Conservation (phyloP, 2,329 filamentous ascomycete genomes). For the Dactylonectria macrodidyma region DNA sequence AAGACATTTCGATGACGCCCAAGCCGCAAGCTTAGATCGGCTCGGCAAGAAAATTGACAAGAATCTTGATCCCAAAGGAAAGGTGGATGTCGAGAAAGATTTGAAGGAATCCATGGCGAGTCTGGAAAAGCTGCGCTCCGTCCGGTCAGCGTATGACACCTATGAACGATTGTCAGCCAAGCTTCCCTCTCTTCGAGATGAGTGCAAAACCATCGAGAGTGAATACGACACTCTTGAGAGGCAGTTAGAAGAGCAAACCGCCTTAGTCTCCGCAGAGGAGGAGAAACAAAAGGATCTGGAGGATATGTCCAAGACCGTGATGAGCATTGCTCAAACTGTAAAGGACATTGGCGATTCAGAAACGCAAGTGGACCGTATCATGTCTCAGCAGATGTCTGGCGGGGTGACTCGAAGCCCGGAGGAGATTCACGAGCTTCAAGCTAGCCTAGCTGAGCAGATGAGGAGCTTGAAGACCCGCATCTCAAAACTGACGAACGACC, state of each 20-base stretch:
- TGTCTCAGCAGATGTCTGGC: constrained; percentile 81
- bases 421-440: constrained; percentile 86
- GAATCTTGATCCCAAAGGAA: constrained; percentile 72
- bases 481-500: constrained; percentile 76
- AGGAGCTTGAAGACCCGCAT: constrained; percentile 75
- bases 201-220: constrained; percentile 73
- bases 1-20: constrained; percentile 75
- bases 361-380: constrained; percentile 80
- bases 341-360: constrained; percentile 81
- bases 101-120: constrained; percentile 66
- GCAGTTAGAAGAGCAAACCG: constrained; percentile 78
- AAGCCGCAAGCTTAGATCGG: constrained; percentile 70
- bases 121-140: constrained; percentile 73
- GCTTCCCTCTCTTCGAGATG: constrained; percentile 77
- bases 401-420: constrained; percentile 79
- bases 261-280: constrained; percentile 74
- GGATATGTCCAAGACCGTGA: constrained; percentile 81
- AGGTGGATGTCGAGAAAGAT: constrained; percentile 73
- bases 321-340: constrained; percentile 80
- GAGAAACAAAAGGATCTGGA: constrained; percentile 81
- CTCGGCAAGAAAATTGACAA: constrained; percentile 78
- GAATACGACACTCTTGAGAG: constrained; percentile 74
- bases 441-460: constrained; percentile 76
- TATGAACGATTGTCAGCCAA: constrained; percentile 80
- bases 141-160: constrained; percentile 79